Conservation (phyloP, 306 rosid species). For the Trifolium pratense region DNA sequence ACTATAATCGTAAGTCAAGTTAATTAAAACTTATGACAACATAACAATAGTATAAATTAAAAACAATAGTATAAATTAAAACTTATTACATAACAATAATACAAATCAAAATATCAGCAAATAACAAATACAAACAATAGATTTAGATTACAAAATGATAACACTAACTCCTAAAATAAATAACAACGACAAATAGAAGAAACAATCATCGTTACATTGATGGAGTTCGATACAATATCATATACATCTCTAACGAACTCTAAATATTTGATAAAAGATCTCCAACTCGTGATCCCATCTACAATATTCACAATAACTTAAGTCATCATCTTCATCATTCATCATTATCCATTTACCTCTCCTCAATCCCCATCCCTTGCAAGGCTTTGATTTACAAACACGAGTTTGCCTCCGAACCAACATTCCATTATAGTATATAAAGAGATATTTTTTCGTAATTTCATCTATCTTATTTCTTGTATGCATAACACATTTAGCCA, state of each 20-base stretch:
- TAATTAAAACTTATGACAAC: too few species aligned
- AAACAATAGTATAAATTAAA: too few species aligned
- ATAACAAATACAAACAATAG: too few species aligned
- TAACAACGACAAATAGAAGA: too few species aligned
- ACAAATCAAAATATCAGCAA: too few species aligned
- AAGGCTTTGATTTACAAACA: not conserved
- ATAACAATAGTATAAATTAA: too few species aligned
- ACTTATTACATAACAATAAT: too few species aligned
- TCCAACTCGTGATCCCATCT: conserved; percentile 41
- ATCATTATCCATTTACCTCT: not conserved
- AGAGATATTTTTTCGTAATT: rapidly evolving
- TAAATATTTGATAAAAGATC: not conserved
- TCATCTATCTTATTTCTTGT: conserved; percentile 13
- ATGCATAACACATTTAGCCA: not conserved
- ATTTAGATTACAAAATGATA: too few species aligned
- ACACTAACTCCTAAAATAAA: too few species aligned
- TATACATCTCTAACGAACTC: not conserved
- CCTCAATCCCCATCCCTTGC: conserved; percentile 32
- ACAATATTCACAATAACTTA: conserved; percentile 32
- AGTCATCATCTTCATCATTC: conserved; percentile 34
- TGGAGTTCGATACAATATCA: too few species aligned
- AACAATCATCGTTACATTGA: too few species aligned
- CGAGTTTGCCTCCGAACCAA: not conserved
- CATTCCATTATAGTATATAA: conserved; percentile 1
- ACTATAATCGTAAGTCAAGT: too few species aligned